A percentile compares a stretch with the other conserved stretches of the same genome.
phyloP scores from a whole-genome alignment of 1,284 basidiomycete genomes.

The Tilletia walkeri region DNA sequence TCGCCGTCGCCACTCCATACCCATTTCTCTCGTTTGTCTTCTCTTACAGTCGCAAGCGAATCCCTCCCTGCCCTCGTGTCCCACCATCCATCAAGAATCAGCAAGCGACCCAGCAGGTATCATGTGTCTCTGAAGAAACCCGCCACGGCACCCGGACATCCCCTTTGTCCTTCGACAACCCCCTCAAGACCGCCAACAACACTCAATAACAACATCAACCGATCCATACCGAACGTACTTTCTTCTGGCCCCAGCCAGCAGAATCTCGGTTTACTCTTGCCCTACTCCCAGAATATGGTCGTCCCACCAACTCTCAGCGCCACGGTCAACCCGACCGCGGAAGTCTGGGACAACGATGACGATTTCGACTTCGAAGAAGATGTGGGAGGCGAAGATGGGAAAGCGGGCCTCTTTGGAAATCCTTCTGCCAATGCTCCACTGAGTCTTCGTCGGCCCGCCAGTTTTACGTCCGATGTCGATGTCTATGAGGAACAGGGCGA shows the following conservation, averaged over 20 bases:
- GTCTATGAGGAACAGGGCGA: background rate
- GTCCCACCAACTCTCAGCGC: background rate
- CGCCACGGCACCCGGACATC: background rate
- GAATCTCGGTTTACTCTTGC: too few relatives aligned
- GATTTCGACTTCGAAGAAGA: slow-evolving; percentile 15
- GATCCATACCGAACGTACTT: too few relatives aligned
- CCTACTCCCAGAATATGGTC: background rate
- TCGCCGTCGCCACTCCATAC: background rate
- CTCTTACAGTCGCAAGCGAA: background rate
- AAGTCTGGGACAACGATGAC: slow-evolving; percentile 9
- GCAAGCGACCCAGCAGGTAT: background rate
- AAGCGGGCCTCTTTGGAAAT: background rate
- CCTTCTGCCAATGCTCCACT: too few relatives aligned
- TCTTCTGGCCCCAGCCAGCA: background rate
- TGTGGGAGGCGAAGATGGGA: background rate
- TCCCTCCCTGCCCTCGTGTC: too few relatives aligned
- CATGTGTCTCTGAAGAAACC: slow-evolving; percentile 8
- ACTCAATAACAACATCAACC: background rate
- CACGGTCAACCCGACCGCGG: background rate
- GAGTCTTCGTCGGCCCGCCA: background rate
- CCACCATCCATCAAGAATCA: too few relatives aligned
- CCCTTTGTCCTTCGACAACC: slow-evolving; percentile 3
- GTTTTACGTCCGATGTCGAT: slow-evolving; percentile 10
- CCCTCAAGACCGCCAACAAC: too few relatives aligned
- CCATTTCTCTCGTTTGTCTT: background rate